Conservation (phyloP, 192 early-diverging fungal species). For the Umbelopsis vinacea region DNA sequence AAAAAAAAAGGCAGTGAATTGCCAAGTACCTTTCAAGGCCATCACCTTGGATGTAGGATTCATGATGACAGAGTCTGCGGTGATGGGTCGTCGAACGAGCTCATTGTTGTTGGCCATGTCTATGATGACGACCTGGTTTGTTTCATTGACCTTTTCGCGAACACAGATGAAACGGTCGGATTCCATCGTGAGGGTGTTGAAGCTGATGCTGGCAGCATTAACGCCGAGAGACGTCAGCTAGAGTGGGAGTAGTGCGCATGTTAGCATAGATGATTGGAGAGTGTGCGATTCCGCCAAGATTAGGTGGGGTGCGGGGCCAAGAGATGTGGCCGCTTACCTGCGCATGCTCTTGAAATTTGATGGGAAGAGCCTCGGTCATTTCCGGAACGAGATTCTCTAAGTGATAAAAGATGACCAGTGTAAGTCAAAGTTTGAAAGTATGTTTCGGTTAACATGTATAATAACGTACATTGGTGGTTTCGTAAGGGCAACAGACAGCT, state of each 20-base stretch:
- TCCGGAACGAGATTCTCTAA: slow-evolving; percentile 23
- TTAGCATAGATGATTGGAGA: neutral
- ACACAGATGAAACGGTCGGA: slow-evolving; percentile 98
- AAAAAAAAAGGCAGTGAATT: neutral
- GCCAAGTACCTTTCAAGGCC: slow-evolving; percentile 86
- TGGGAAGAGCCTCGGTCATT: slow-evolving; percentile 86
- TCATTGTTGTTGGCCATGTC: slow-evolving; percentile 88
- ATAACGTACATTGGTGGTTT: slow-evolving; percentile 10
- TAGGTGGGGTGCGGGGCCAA: slow-evolving; percentile 6
- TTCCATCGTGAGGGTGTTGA: slow-evolving; percentile 97
- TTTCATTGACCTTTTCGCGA: slow-evolving; percentile 85
- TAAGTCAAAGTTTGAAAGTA: neutral
- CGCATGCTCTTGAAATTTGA: slow-evolving; percentile 95
- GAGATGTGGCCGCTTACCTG: slow-evolving; percentile 66
- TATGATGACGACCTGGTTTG: slow-evolving; percentile 92
- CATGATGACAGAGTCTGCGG: slow-evolving; percentile 99
- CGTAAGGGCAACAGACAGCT: slow-evolving; percentile 25
- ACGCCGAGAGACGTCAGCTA: slow-evolving; percentile 92
- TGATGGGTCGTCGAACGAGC: slow-evolving; percentile 88
- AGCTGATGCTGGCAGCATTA: slow-evolving; percentile 91
- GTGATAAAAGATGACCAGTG: neutral
- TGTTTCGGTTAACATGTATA: neutral
- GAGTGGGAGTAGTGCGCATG: neutral
- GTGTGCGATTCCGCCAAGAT: neutral
- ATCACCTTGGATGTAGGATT: slow-evolving; percentile 93